Evolutionary conservation across 1,284 basidiomycete genomes (phyloP), one percentile per base, ranked within the genome.

Genomic region (Microbotryum lychnidis-dioicae): DNA sequence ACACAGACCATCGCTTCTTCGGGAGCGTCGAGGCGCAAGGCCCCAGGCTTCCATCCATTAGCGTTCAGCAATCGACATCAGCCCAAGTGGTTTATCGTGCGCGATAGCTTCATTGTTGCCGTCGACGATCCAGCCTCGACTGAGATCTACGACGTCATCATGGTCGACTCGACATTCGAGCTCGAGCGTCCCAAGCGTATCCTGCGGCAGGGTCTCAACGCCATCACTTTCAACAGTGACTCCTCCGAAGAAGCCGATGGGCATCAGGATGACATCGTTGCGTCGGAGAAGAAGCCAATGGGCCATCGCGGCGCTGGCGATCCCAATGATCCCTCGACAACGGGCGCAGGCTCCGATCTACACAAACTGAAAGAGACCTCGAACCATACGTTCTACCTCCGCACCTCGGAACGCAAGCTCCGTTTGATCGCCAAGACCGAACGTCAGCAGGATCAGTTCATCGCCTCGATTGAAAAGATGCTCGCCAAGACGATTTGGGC

Each of bases 361-460:
- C 27, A 31, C 33, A 44, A 44, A 21, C 58, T 73, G 25, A 64
- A 69, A 37, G 72, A 75, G 58, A 73, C 75, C 25, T 75, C 74
- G 60, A 79, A 89, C 70, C 96, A 98, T 76, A 94, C 90, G 0
- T 98, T 98, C 76, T 97, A 89, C 73, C 83, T 98, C 60, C 81
- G 85, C 68, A 97, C 97, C 73, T 85, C 90, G 6, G 94, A 98
- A 76, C 85, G 87, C 78, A 83, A 84, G 59, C 77, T 98, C 65
- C 93, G 94, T 76, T 75, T 97, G 7, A 85, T 84, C 61, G 92
- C 96, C 12, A 86, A 85, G 73, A 96, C 87, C 73, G 90, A 97
- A 86, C 83, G 93, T 31, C 90, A 96, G 80, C 97, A 97, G 91
- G 80, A 91, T 65, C 94, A 98, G 75, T 98, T 93, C 84, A 91